phyloP scores from a whole-genome alignment of 805 yeast species.

The Starmerella kuoi region DNA sequence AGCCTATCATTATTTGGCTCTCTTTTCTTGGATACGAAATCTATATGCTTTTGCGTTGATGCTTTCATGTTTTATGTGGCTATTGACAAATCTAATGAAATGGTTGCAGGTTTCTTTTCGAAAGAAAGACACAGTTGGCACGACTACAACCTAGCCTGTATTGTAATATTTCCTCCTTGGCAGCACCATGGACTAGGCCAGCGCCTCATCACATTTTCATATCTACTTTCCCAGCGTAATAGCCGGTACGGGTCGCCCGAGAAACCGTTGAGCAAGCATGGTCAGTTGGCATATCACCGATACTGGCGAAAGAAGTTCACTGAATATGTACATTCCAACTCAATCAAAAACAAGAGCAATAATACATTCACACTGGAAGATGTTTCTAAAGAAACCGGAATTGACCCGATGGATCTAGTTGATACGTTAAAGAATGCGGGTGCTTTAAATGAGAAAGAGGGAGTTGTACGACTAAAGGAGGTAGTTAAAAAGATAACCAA shows the following conservation, averaged over 20 bases:
- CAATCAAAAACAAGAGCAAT: background rate
- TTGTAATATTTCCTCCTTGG: conserved; percentile 82
- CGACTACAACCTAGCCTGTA: conserved; percentile 78
- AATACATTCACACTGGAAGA: conserved; percentile 21
- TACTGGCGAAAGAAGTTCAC: conserved; percentile 60
- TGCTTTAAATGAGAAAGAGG: conserved; percentile 17
- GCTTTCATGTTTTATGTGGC: conserved; percentile 65
- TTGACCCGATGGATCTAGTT: conserved; percentile 28
- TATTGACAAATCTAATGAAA: conserved; percentile 22
- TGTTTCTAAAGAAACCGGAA: conserved; percentile 27
- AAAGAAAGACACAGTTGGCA: conserved; percentile 65
- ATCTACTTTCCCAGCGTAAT: conserved; percentile 55
- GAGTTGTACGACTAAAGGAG: background rate
- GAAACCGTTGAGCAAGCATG: conserved; percentile 74
- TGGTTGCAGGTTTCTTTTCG: conserved; percentile 85
- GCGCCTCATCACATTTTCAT: conserved; percentile 70
- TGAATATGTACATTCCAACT: background rate
- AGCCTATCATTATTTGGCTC: conserved; percentile 75
- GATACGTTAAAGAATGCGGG: conserved; percentile 25
- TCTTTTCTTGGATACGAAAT: conserved; percentile 78
- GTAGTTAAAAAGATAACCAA: background rate
- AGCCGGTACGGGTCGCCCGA: conserved; percentile 77
- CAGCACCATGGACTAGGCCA: conserved; percentile 71
- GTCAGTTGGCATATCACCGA: conserved; percentile 54
- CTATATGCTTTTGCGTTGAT: conserved; percentile 69